Base-by-base conservation (phyloP, 352 stramenopile genomes). In the Elongisporangium anandrum region DNA sequence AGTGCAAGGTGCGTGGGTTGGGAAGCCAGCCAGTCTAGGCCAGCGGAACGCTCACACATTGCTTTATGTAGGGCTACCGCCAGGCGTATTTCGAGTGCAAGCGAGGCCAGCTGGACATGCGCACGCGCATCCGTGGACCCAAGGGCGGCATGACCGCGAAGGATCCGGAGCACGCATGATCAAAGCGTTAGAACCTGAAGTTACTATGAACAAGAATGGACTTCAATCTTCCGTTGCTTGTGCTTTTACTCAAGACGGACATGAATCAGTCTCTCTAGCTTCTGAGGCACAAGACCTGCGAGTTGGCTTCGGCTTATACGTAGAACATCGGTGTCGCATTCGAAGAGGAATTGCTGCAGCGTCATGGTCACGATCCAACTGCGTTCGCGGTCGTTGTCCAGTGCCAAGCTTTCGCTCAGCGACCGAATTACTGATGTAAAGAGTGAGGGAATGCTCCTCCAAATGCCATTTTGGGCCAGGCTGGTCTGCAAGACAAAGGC, bases 1-100 rank as follows among this genome's bases (percentile, higher is more conserved):
- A 94, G 55, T 94, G 85, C 76, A 78, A 73, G 63, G 84, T 92
- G 57, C 52, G 69, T 57, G 4, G 15, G 4, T 13, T 8, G 12
- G n/a, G 19, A 45, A 19, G 48, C 21, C 52, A 57, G 45, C 8
- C 19, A 58, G 22, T 48, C 24, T 57, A 16, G 29, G 26, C 34
- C 10, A 45, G 34, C 34, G 1, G 34, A 45, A 45, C 34, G 9
- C 34, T 45, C 34, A 45, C n/a, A 7, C 54, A 4, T 59, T 49
- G 24, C 9, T 53, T 17, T 16, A 5, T 71, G 26, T 26, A 93
- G 84, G 81, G 86, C 52, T 87, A 87, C 29, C 84, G 84, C 6
- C 68, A 86, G 47, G 81, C 84, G 21, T 94, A 94, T 64, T 94
- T 94, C 65, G 84, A 94, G 69, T 94, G 84, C 73, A 92, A 88